Base-by-base conservation (phyloP, 2,329 filamentous ascomycete species). In the Graphilbum sp. region DNA sequence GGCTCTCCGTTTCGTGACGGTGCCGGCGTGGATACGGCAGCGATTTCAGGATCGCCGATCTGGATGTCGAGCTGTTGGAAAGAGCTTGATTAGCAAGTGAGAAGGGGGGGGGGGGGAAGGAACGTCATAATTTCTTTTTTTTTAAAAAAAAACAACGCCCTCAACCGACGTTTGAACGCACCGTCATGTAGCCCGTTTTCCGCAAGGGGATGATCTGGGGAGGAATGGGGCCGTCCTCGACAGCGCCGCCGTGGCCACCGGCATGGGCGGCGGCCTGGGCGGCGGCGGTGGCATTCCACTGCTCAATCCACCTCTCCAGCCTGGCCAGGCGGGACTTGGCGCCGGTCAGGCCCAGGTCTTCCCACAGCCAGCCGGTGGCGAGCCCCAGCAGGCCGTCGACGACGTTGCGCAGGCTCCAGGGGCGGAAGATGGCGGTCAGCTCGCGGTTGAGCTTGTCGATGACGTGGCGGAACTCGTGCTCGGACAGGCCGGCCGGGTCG, bases 311-410 rank as follows among this genome's bases (percentile, higher is more conserved):
- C 29, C 56, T 57, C 58, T 98, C 90, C 16, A 95, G 60, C 10
- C 61, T 66, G 39, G 66, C 69, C 34, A 94, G 56, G 39, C 77
- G 69, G 18, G 66, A 62, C 61, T 96, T 96, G 42, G 80, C 70
- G 9, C 69, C 75, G 4, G 82, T 82, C 27, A 84, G 59, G 2
- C 88, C 86, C 18, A 88, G 50, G 53, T 96, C 88, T 42, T 98
- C 90, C 85, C 86, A 96, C 25, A 96, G 51, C 83, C 87, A 98
- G 18, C 88, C 83, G 0, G 90, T 96, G 25, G 86, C 58, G 5
- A 92, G 64, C 2, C 88, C 86, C 47, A 96, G 54, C 11, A 84
- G 55, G 12, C 75, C 72, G 56, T 98, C 90, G 1, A 94, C 46
- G 50, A 87, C 74, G 48, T 92, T 93, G 36, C 83, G 67, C 49